phyloP scores from a whole-genome alignment of 1,284 basidiomycete species.

The Singerocomus inundabilis region DNA sequence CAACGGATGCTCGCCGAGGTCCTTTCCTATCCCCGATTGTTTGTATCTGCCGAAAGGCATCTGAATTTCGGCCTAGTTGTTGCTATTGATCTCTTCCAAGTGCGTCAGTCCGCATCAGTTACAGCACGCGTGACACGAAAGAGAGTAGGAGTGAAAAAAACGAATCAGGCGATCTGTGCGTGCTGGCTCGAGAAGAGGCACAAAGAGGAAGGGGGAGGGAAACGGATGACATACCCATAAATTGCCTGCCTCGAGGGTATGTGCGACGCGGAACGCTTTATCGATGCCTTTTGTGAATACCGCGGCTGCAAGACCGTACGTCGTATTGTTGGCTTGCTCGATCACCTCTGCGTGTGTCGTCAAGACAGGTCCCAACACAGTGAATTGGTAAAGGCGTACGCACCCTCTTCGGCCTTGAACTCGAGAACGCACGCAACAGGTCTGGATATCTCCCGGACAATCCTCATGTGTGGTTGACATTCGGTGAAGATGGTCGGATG shows the following conservation, averaged over 20 bases:
- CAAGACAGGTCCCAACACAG: no score
- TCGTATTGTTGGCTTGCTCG: conserved; percentile 67
- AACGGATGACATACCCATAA: conserved; percentile 49
- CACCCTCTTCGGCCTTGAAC: conserved; percentile 21
- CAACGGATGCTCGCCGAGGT: conserved; percentile 73
- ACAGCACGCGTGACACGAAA: no score
- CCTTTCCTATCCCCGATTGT: conserved; percentile 73
- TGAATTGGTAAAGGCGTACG: no score
- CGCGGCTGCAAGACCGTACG: conserved; percentile 73
- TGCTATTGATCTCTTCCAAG: conserved; percentile 67
- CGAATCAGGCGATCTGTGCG: no score
- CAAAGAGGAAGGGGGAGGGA: no score
- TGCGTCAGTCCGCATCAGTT: not conserved
- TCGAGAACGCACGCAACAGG: conserved; percentile 32
- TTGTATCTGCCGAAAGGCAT: conserved; percentile 84
- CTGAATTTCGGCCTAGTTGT: conserved; percentile 55
- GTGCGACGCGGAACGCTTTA: conserved; percentile 64
- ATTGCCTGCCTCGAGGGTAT: conserved; percentile 74
- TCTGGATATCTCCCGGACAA: conserved; percentile 73
- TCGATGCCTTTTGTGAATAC: conserved; percentile 76
- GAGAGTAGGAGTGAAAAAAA: no score
- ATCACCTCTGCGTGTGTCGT: conserved; percentile 48
- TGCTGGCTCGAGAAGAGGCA: not conserved
- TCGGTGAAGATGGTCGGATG: conserved; percentile 68
- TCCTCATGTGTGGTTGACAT: conserved; percentile 60